These are phyloP conservation scores for Bryum argenteum DNA, from an alignment of 225 moss, liverwort and hornwort genomes.

Conservation along the genomic window DNA sequence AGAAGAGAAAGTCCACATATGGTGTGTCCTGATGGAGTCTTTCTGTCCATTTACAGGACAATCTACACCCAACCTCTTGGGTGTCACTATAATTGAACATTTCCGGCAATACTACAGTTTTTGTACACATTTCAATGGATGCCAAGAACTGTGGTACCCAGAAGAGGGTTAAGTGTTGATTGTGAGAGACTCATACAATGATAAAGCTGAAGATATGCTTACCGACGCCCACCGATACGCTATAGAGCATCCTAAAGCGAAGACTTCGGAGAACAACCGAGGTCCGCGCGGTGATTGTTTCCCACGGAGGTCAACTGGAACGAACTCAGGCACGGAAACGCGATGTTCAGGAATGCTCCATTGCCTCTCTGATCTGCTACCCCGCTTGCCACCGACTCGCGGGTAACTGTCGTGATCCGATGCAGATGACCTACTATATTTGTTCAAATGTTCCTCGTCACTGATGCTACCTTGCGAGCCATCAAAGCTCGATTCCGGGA, in stretches of 20 bases:
- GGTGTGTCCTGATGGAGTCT: too few relatives aligned
- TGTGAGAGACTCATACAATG: background rate
- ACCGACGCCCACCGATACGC: slow-evolving; percentile 86
- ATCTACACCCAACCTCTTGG: too few relatives aligned
- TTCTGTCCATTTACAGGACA: too few relatives aligned
- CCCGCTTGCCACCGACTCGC: slow-evolving; percentile 24
- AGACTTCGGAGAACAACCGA: slow-evolving; percentile 79
- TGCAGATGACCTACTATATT: slow-evolving; percentile 6
- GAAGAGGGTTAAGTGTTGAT: background rate
- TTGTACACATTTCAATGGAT: too few relatives aligned
- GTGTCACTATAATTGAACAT: too few relatives aligned
- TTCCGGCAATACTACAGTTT: too few relatives aligned
- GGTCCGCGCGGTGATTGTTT: slow-evolving; percentile 50
- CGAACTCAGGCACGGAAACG: slow-evolving; percentile 25
- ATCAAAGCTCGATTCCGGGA: slow-evolving; percentile 19
- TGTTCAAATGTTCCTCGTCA: slow-evolving; percentile 28
- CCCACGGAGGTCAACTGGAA: slow-evolving; percentile 3
- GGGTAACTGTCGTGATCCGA: slow-evolving; percentile 12
- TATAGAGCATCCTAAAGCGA: slow-evolving; percentile 76
- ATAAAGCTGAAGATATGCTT: slow-evolving; percentile 7
- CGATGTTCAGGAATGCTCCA: slow-evolving; percentile 21
- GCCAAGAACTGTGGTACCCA: too few relatives aligned
- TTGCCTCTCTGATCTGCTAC: slow-evolving; percentile 29
- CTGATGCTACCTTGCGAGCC: slow-evolving; percentile 18
- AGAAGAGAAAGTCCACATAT: too few relatives aligned